phyloP scores from a whole-genome alignment of 139 green algal species.

The Asterochloris erici region DNA sequence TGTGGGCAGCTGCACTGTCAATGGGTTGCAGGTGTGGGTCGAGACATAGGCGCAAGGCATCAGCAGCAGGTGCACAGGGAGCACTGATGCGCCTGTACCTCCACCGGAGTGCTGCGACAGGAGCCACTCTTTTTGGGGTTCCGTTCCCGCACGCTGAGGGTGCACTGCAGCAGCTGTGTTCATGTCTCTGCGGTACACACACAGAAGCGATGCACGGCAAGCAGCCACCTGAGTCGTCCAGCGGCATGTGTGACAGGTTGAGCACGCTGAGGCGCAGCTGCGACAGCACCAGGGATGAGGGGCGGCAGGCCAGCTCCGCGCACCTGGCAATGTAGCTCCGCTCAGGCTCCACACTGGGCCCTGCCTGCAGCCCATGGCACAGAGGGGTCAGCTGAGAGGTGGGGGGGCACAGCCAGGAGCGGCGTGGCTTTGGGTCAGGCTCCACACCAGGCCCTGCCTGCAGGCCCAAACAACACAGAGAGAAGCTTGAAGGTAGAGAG shows the following conservation, averaged over 20 bases:
- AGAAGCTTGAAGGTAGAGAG: not conserved
- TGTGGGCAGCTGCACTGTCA: too few relatives aligned
- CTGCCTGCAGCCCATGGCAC: not conserved
- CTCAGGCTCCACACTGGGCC: not conserved
- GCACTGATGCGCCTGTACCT: too few relatives aligned
- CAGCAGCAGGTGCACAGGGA: not conserved
- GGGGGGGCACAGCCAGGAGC: not conserved
- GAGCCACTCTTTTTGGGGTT: not conserved
- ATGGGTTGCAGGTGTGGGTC: too few relatives aligned
- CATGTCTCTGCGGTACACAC: not conserved
- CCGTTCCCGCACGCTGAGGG: too few relatives aligned
- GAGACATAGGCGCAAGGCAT: too few relatives aligned
- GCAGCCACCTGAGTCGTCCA: not conserved
- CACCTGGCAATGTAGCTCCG: constrained; percentile 9
- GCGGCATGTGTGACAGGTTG: constrained; percentile 6
- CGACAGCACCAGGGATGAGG: not conserved
- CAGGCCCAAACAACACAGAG: not conserved
- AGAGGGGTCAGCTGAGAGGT: not conserved
- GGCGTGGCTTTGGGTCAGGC: not conserved
- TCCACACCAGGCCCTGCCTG: not conserved
- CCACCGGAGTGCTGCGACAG: too few relatives aligned
- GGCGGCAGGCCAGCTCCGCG: constrained; percentile 3
- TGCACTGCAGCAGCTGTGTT: not conserved
- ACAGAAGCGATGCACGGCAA: not conserved
- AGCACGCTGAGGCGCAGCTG: constrained; percentile 3